Conservation (phyloP, 163 green algal species). For the Scenedesmus sp. region DNA sequence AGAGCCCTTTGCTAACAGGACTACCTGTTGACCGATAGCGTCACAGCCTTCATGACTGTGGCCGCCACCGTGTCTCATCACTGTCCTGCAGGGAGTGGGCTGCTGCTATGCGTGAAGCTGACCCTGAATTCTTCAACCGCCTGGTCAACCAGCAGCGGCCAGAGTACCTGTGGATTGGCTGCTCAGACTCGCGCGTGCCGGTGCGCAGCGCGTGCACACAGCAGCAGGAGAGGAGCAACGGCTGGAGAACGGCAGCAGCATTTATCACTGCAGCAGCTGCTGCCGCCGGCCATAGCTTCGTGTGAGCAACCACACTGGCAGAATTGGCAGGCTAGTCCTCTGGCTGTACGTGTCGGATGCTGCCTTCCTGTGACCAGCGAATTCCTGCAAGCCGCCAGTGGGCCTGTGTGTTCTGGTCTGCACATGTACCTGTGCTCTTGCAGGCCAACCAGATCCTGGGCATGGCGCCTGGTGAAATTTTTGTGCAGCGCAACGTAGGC, state of each 20-base stretch:
- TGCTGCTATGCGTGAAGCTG: constrained; percentile 12
- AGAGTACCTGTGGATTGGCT: constrained; percentile 90
- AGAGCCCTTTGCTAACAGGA: too few relatives aligned
- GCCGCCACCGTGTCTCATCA: background rate
- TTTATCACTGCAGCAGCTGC: too few relatives aligned
- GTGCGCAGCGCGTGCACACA: constrained; percentile 42
- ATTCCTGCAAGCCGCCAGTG: background rate
- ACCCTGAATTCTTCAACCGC: constrained; percentile 78
- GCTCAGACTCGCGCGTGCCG: constrained; percentile 85
- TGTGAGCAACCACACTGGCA: background rate
- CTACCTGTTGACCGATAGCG: background rate
- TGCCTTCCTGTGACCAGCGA: too few relatives aligned
- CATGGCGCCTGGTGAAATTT: constrained; percentile 85
- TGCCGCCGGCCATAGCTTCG: too few relatives aligned
- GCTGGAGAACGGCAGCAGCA: background rate
- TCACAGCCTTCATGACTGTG: background rate
- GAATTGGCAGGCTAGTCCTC: background rate
- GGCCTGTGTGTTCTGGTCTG: background rate
- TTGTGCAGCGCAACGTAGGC: constrained; percentile 92
- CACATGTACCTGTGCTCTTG: background rate
- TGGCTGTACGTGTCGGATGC: background rate
- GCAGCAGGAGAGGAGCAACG: background rate
- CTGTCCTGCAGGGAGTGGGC: constrained; percentile 59
- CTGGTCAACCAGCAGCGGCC: constrained; percentile 73
- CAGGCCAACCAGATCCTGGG: constrained; percentile 58